These are phyloP conservation scores for Aeminium ludgeri DNA, from an alignment of 495 filamentous ascomycete genomes.

Conservation along the genomic window DNA sequence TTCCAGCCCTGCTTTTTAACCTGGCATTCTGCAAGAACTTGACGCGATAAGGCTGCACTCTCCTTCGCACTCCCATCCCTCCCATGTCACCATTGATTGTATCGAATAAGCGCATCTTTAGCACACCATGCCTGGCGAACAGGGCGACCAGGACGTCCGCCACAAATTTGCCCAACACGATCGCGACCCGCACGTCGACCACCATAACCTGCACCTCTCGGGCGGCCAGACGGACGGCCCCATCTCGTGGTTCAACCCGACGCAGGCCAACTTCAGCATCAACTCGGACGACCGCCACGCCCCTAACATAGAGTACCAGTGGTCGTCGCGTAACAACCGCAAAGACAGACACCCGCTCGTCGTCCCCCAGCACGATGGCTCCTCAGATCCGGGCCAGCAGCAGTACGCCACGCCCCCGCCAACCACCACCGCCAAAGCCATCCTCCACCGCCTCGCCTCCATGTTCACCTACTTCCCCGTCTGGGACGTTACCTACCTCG, in stretches of 20 bases:
- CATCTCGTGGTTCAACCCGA: slow-evolving; percentile 36
- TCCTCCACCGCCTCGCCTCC: slow-evolving; percentile 30
- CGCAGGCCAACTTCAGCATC: slow-evolving; percentile 23
- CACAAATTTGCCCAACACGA: slow-evolving; percentile 17
- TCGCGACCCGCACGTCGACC: slow-evolving; percentile 16
- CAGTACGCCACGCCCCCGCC: slow-evolving; percentile 25
- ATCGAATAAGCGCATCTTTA: too few relatives aligned
- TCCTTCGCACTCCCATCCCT: too few relatives aligned
- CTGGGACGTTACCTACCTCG: slow-evolving; percentile 54
- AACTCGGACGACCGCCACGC: slow-evolving; percentile 5
- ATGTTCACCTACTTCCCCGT: slow-evolving; percentile 44
- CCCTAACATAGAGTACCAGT: slow-evolving; percentile 27
- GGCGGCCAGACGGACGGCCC: slow-evolving; percentile 23
- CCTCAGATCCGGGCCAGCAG: slow-evolving; percentile 13
- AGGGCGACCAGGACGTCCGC: slow-evolving; percentile 5
- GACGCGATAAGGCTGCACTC: too few relatives aligned
- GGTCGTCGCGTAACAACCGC: slow-evolving; percentile 53
- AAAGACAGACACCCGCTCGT: slow-evolving; percentile 49
- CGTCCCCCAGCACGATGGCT: slow-evolving; percentile 23
- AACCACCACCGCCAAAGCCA: slow-evolving; percentile 29
- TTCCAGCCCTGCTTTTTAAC: too few relatives aligned
- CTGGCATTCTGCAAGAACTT: too few relatives aligned
- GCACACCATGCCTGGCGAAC: too few relatives aligned
- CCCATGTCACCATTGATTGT: too few relatives aligned
- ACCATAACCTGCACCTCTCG: slow-evolving; percentile 14